Conservation (phyloP, 495 filamentous ascomycete genomes). For the Hypoxylon intermedium region DNA sequence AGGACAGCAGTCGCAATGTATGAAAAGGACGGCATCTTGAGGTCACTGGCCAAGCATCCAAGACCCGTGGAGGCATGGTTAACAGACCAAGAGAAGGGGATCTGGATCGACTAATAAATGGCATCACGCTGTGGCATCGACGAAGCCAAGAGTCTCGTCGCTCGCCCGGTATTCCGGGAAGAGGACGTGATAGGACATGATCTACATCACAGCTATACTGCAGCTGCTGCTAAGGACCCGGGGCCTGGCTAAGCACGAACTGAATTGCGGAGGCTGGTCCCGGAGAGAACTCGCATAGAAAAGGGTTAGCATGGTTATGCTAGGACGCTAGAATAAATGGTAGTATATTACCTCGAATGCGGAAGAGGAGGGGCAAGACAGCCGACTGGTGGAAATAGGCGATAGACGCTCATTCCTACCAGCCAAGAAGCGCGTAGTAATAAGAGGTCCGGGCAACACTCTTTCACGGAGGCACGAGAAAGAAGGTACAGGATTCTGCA, state of each 20-base stretch:
- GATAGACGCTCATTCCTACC: slow-evolving; percentile 40
- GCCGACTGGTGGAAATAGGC: slow-evolving; percentile 42
- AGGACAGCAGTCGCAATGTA: slow-evolving; percentile 42
- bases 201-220: slow-evolving; percentile 26
- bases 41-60: slow-evolving; percentile 39
- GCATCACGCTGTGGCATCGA: slow-evolving; percentile 21
- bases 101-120: slow-evolving; percentile 39
- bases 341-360: slow-evolving; percentile 28
- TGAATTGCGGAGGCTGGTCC: slow-evolving; percentile 38
- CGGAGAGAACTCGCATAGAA: slow-evolving; percentile 32
- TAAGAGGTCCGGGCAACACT: slow-evolving; percentile 27
- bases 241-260: slow-evolving; percentile 36
- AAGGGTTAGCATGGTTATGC: slow-evolving; percentile 38
- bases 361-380: slow-evolving; percentile 28
- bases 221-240: slow-evolving; percentile 15
- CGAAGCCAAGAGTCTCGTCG: slow-evolving; percentile 23
- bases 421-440: slow-evolving; percentile 27
- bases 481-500: slow-evolving; percentile 10
- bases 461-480: slow-evolving; percentile 21
- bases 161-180: slow-evolving; percentile 40
- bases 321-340: slow-evolving; percentile 34
- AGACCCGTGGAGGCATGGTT: slow-evolving; percentile 33
- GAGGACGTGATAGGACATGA: slow-evolving; percentile 36
- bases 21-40: slow-evolving; percentile 42
- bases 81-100: slow-evolving; percentile 17